Evolutionary conservation across 257 asterid species (phyloP).

Genomic region (Leptodermis oblonga): DNA sequence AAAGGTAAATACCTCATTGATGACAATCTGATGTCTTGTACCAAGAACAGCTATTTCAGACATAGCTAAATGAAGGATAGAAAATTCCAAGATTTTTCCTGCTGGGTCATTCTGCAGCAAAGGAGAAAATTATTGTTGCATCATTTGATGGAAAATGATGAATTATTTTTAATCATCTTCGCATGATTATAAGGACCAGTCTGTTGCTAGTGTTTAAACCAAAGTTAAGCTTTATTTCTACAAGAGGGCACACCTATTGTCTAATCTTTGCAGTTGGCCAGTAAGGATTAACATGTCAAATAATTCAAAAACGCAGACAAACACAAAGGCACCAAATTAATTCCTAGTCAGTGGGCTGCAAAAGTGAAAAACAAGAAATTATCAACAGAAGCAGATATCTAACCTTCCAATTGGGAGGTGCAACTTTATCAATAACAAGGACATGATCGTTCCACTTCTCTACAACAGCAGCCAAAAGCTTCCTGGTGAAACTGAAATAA

Average conservation of each 20-base stretch:
- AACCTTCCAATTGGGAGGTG: constrained; percentile 86
- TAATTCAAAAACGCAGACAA: background rate
- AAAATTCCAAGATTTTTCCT: constrained; percentile 80
- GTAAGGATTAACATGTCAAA: background rate
- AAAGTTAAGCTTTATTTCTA: background rate
- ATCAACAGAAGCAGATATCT: constrained; percentile 17
- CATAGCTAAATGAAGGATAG: constrained; percentile 90
- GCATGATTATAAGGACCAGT: background rate
- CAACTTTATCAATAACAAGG: constrained; percentile 63
- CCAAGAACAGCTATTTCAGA: constrained; percentile 81
- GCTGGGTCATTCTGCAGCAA: constrained; percentile 66
- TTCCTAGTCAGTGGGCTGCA: background rate
- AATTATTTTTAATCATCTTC: background rate
- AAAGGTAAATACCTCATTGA: constrained; percentile 63
- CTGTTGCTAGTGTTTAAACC: background rate
- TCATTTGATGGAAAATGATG: constrained; percentile 6
- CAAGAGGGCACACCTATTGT: background rate
- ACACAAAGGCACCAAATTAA: background rate
- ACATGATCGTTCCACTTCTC: constrained; percentile 82
- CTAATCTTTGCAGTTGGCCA: background rate
- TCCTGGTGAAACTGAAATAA: constrained; percentile 73
- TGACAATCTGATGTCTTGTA: constrained; percentile 87
- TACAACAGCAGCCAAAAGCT: constrained; percentile 79
- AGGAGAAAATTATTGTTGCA: constrained; percentile 11
- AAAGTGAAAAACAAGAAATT: background rate